phyloP scores from a whole-genome alignment of 2,329 filamentous ascomycete species.

The Pseudopithomyces maydicus region DNA sequence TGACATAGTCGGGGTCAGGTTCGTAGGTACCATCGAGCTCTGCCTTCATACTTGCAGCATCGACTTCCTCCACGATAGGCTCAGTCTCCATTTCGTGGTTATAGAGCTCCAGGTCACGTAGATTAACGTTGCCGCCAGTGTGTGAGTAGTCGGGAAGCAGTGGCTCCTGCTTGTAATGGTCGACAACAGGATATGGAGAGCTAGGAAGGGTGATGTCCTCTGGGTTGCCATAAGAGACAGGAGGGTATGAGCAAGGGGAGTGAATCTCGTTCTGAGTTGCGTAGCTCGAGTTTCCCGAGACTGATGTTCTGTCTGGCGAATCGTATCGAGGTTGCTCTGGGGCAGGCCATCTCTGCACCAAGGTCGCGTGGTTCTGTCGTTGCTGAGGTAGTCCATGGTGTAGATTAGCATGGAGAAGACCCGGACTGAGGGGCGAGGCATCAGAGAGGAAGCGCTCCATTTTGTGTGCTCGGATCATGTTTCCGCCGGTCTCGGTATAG shows the following conservation, averaged over 20 bases:
- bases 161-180: slow-evolving; percentile 19
- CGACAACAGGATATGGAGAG: slow-evolving; percentile 23
- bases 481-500: slow-evolving; percentile 11
- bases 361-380: slow-evolving; percentile 17
- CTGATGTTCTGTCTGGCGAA: slow-evolving; percentile 42
- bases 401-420: slow-evolving; percentile 36
- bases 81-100: slow-evolving; percentile 31
- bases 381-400: slow-evolving; percentile 17
- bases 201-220: slow-evolving; percentile 21
- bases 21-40: slow-evolving; percentile 22
- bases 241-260: slow-evolving; percentile 28
- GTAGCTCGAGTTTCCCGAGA: slow-evolving; percentile 38
- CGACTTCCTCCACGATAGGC: slow-evolving; percentile 28
- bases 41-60: slow-evolving; percentile 27
- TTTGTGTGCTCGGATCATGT: slow-evolving; percentile 30
- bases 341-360: slow-evolving; percentile 30
- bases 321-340: slow-evolving; percentile 26
- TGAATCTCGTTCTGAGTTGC: slow-evolving; percentile 35
- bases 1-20: slow-evolving; percentile 19
- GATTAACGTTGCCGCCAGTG: slow-evolving; percentile 26
- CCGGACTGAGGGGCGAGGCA: slow-evolving; percentile 27
- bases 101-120: slow-evolving; percentile 39
- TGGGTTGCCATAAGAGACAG: slow-evolving; percentile 24
- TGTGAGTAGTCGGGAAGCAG: slow-evolving; percentile 16
- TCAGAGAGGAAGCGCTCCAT: slow-evolving; percentile 45